Evolutionary conservation across 768 basidiomycete genomes (phyloP).

Genomic region (Ramaria sp.): DNA sequence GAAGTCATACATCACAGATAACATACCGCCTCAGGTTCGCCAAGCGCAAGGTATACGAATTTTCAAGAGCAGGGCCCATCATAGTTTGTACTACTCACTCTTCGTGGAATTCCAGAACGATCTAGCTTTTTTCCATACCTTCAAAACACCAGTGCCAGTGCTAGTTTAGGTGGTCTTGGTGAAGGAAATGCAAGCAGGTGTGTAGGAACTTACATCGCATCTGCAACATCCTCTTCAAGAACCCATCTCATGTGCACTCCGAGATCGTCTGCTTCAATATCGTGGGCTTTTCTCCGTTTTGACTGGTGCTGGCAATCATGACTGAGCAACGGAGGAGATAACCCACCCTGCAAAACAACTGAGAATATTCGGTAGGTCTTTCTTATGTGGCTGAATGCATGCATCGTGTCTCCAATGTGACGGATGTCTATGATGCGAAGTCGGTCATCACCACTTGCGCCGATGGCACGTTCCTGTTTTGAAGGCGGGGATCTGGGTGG

Average conservation of each 20-base stretch:
- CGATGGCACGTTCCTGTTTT: conserved; percentile 1
- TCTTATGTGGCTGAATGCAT: conserved; percentile 84
- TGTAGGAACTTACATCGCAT: conserved; percentile 45
- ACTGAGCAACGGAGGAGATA: not conserved
- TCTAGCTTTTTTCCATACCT: conserved; percentile 52
- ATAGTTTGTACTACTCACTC: not conserved
- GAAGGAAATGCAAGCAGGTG: not conserved
- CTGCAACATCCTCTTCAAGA: conserved; percentile 39
- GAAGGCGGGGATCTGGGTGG: conserved; percentile 13
- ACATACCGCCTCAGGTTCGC: no score
- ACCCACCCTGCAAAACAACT: conserved; percentile 54
- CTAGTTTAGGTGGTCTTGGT: conserved; percentile 24
- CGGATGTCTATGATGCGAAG: conserved; percentile 34
- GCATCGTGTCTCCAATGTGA: conserved; percentile 55
- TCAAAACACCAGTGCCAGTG: conserved; percentile 63
- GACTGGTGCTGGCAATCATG: not conserved
- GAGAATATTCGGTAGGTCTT: conserved; percentile 76
- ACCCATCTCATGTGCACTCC: conserved; percentile 35
- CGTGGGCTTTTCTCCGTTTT: not conserved
- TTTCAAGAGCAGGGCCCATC: no score
- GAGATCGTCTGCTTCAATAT: not conserved
- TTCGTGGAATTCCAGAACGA: not conserved
- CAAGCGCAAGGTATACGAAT: no score
- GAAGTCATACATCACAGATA: no score
- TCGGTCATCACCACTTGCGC: not conserved